A percentile compares a stretch with the other conserved stretches of the same genome.
Conservation (phyloP, 140 eudicot genomes). For the Anethum foeniculum region DNA sequence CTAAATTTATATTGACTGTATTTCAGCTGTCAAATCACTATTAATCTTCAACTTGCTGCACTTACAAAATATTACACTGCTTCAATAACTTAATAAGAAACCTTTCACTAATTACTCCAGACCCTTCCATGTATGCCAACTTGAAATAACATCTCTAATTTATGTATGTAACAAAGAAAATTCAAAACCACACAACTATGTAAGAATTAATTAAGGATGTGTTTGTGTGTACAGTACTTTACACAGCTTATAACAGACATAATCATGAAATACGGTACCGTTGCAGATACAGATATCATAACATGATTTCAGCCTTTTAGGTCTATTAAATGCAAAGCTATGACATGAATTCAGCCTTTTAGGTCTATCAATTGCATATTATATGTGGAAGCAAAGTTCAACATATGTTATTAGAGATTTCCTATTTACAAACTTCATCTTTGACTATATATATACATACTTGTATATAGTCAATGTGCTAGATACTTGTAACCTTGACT, state of each 20-base stretch:
- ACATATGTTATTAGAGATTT: background rate
- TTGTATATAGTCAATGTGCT: background rate
- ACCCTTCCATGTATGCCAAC: background rate
- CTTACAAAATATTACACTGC: background rate
- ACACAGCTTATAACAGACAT: background rate
- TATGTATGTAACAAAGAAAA: background rate
- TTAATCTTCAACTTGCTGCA: background rate
- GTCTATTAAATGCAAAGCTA: background rate
- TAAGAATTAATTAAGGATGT: background rate
- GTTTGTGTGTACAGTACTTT: background rate
- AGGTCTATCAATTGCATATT: background rate
- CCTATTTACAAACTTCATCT: background rate
- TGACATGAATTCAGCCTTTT: background rate
- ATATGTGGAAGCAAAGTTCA: background rate
- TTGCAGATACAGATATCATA: background rate
- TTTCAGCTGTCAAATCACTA: background rate
- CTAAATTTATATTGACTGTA: background rate
- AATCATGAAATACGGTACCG: background rate
- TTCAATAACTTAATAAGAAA: background rate
- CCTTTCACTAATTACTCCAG: background rate
- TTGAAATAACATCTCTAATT: background rate
- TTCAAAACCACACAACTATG: background rate
- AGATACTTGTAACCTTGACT: background rate
- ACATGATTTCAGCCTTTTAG: background rate
- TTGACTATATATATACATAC: background rate